Percentiles rank a stretch among this genome's conserved stretches.
Evolutionary conservation across 352 stramenopile genomes (phyloP).

Genomic region (Globisporangium paroecandrum): DNA sequence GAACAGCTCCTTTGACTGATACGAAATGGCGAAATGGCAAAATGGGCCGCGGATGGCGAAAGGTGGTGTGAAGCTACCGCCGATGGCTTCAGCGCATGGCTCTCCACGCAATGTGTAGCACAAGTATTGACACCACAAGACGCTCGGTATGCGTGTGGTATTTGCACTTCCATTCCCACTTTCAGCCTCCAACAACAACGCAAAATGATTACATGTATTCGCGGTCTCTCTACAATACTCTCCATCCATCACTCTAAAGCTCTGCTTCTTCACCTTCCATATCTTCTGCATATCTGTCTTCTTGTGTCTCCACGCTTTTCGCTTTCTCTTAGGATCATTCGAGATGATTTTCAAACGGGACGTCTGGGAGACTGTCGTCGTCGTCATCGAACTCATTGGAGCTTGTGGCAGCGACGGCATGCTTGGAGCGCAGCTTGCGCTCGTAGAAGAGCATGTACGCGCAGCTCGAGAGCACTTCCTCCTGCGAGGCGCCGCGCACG

Average conservation of each 20-base stretch:
- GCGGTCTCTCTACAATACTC: neutral
- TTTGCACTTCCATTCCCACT: neutral
- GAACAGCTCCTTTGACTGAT: neutral
- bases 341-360: conserved; percentile 45
- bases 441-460: conserved; percentile 92
- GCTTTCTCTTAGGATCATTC: neutral
- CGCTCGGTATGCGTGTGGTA: neutral
- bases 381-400: conserved; percentile 31
- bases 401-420: conserved; percentile 22
- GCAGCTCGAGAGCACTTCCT: conserved; percentile 70
- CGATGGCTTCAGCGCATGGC: neutral
- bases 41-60: neutral
- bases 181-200: neutral
- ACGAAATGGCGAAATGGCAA: neutral
- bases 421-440: conserved; percentile 53
- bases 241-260: neutral
- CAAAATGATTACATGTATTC: neutral
- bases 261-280: neutral
- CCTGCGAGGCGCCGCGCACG: conserved; percentile 49
- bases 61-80: neutral
- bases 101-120: too few relatives aligned
- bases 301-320: neutral
- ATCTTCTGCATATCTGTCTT: neutral
- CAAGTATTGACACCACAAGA: too few relatives aligned
- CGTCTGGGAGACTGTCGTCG: conserved; percentile 45